Evolutionary conservation across 192 early-diverging fungal genomes (phyloP).

Genomic region (Gigaspora rosea): DNA sequence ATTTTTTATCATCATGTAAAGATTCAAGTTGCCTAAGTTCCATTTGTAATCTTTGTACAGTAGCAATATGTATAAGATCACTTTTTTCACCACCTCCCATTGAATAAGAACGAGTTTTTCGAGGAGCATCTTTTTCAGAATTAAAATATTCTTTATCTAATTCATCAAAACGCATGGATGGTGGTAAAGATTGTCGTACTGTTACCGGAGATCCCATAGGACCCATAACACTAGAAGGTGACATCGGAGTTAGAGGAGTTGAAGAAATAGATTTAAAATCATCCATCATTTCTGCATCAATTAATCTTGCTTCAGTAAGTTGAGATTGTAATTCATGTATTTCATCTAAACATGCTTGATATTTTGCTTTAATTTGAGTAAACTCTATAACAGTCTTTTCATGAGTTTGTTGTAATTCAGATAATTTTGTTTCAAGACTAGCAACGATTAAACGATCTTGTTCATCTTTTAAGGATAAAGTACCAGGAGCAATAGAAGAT

Average conservation of each 20-base stretch:
- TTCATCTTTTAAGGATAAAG: not conserved
- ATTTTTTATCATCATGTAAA: too few species aligned
- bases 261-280: not conserved
- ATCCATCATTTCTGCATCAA: not conserved
- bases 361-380: conserved; percentile 9
- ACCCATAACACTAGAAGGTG: not conserved
- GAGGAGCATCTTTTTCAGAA: not conserved
- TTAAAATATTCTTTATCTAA: not conserved
- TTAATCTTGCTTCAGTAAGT: conserved; percentile 3
- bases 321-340: not conserved
- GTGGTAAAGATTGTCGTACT: not conserved
- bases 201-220: not conserved
- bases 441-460: not conserved
- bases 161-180: not conserved
- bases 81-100: not conserved
- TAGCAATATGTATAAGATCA: too few species aligned
- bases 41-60: too few species aligned
- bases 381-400: not conserved
- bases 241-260: conserved; percentile 3
- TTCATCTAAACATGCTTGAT: conserved; percentile 14
- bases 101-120: not conserved
- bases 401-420: not conserved
- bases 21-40: too few species aligned
- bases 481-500: not conserved
- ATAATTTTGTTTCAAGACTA: conserved; percentile 2